Evolutionary conservation across 352 stramenopile genomes (phyloP).

Genomic region (Pythium brachiatum): DNA sequence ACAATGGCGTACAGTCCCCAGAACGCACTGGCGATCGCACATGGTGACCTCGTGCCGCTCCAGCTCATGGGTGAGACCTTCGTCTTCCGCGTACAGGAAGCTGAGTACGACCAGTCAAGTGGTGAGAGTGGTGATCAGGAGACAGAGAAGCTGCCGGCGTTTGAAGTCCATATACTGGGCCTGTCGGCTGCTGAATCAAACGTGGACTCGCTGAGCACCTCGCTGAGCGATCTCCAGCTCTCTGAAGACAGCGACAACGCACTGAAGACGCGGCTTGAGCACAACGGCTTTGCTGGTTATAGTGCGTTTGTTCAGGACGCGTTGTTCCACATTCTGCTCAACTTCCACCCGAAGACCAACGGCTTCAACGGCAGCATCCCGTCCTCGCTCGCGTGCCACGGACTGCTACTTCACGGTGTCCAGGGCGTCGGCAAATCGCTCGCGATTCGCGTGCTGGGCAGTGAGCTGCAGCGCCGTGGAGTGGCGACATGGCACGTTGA

Average conservation of each 20-base stretch:
- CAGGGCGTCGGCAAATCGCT: constrained; percentile 68
- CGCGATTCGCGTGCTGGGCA: constrained; percentile 30
- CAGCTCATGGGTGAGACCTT: constrained; percentile 52
- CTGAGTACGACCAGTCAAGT: constrained; percentile 6
- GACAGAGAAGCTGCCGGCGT: constrained; percentile 17
- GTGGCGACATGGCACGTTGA: constrained; percentile 31
- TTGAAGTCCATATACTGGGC: neutral
- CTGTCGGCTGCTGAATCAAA: neutral
- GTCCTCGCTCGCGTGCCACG: constrained; percentile 37
- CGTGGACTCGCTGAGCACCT: constrained; percentile 8
- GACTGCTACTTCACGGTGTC: constrained; percentile 61
- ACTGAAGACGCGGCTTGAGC: constrained; percentile 31
- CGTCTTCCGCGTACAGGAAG: constrained; percentile 37
- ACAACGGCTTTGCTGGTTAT: constrained; percentile 52
- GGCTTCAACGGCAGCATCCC: neutral
- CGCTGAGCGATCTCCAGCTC: constrained; percentile 12
- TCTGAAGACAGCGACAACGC: constrained; percentile 17
- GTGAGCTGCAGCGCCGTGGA: constrained; percentile 22
- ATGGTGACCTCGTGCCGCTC: constrained; percentile 35
- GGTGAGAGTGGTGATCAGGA: neutral
- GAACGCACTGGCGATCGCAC: neutral
- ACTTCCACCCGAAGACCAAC: constrained; percentile 10
- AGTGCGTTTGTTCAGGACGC: constrained; percentile 43
- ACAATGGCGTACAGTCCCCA: constrained; percentile 6
- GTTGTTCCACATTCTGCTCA: constrained; percentile 55